A percentile compares a stretch with the other conserved stretches of the same genome.
Evolutionary conservation across 2,329 filamentous ascomycete species (phyloP).

Genomic region (Diaporthe caulivora): DNA sequence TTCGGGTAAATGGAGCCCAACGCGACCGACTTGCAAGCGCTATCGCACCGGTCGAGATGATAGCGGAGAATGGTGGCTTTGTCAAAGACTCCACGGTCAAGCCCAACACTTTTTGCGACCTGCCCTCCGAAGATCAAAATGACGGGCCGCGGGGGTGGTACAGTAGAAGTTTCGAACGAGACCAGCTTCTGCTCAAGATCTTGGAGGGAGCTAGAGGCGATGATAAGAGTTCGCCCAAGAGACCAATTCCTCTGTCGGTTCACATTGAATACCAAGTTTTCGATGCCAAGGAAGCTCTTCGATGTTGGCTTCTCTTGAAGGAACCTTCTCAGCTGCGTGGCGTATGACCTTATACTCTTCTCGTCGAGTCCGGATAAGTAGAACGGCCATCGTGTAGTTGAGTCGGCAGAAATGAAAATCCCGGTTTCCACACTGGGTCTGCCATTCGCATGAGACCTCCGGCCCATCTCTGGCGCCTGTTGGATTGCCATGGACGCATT

Average conservation of each 20-base stretch:
- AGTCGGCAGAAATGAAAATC: too few species aligned
- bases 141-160: neutral
- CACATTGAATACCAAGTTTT: slow-evolving; percentile 50
- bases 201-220: slow-evolving; percentile 49
- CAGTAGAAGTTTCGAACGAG: too few species aligned
- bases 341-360: neutral
- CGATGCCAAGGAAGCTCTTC: slow-evolving; percentile 35
- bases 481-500: slow-evolving; percentile 46
- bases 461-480: slow-evolving; percentile 21
- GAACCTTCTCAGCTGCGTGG: slow-evolving; percentile 41
- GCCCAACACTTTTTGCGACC: slow-evolving; percentile 45
- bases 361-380: slow-evolving; percentile 4
- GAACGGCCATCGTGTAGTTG: too few species aligned
- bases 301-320: too few species aligned
- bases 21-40: slow-evolving; percentile 26
- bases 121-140: slow-evolving; percentile 39
- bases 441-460: too few species aligned
- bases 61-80: slow-evolving; percentile 42
- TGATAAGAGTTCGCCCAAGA: slow-evolving; percentile 46
- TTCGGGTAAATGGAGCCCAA: slow-evolving; percentile 47
- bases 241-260: slow-evolving; percentile 46
- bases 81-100: slow-evolving; percentile 54
- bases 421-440: too few species aligned
- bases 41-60: slow-evolving; percentile 43
- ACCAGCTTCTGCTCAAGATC: slow-evolving; percentile 46